Conservation (phyloP, 2,329 filamentous ascomycete genomes). For the Nemania abortiva region DNA sequence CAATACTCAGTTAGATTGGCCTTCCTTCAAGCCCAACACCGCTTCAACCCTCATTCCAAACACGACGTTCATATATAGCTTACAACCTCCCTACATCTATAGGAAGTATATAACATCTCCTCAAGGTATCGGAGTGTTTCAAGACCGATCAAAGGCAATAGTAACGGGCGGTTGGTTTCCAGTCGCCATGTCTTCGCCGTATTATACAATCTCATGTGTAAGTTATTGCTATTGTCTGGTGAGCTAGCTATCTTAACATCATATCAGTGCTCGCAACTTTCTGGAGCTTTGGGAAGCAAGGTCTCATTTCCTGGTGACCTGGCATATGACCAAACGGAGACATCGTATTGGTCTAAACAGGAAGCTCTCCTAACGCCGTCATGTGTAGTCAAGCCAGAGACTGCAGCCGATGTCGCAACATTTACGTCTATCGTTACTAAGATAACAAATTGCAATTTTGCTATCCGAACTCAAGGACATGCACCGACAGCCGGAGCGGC, state of each 20-base stretch:
- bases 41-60: not conserved
- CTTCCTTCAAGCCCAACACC: not conserved
- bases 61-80: not conserved
- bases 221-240: not conserved
- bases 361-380: not conserved
- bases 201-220: conserved; percentile 1
- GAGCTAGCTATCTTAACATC: not conserved
- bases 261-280: not conserved
- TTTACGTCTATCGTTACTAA: not conserved
- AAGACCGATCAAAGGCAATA: not conserved
- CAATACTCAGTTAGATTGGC: not conserved
- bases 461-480: conserved; percentile 2
- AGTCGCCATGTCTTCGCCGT: not conserved
- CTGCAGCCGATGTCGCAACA: not conserved
- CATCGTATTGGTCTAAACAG: conserved; percentile 8
- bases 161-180: not conserved
- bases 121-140: no score
- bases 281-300: not conserved
- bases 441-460: conserved; percentile 8
- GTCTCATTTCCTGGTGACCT: conserved; percentile 1
- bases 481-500: conserved; percentile 2
- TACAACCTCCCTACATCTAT: not conserved
- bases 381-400: not conserved
- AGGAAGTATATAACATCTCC: not conserved
- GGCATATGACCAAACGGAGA: not conserved